Evolutionary conservation across 2,329 filamentous ascomycete genomes (phyloP).

Genomic region (Penicillium thymicola): DNA sequence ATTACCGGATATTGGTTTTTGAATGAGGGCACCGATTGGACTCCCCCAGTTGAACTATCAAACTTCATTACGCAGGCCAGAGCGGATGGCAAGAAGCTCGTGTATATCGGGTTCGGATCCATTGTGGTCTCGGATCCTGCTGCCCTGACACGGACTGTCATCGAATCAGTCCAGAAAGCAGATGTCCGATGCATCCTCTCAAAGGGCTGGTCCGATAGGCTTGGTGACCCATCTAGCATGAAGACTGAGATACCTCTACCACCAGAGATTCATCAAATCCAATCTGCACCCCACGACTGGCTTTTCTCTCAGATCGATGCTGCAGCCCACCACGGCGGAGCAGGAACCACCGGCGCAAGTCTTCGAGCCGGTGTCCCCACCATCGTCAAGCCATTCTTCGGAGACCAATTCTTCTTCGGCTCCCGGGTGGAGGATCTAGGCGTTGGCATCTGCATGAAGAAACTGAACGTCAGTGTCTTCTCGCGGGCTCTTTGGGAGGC

Average conservation of each 20-base stretch:
- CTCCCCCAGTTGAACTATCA: constrained; percentile 69
- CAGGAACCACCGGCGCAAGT: constrained; percentile 91
- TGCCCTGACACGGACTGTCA: constrained; percentile 86
- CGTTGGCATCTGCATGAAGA: constrained; percentile 84
- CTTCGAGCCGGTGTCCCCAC: constrained; percentile 87
- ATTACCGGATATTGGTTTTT: constrained; percentile 99
- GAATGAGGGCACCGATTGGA: constrained; percentile 69
- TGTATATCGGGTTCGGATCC: constrained; percentile 95
- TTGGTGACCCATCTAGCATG: constrained; percentile 56
- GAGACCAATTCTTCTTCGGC: constrained; percentile 96
- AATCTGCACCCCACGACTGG: constrained; percentile 93
- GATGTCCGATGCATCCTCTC: constrained; percentile 93
- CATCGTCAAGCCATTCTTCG: constrained; percentile 95
- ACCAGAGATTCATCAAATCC: constrained; percentile 79
- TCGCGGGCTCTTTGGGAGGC: constrained; percentile 86
- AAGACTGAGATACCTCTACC: constrained; percentile 69
- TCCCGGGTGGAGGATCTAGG: constrained; percentile 86
- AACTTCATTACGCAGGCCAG: constrained; percentile 83
- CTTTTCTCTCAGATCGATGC: constrained; percentile 91
- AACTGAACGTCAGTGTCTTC: constrained; percentile 82
- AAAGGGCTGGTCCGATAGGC: constrained; percentile 93
- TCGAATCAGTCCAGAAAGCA: constrained; percentile 84
- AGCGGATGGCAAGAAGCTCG: constrained; percentile 79
- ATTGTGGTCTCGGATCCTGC: constrained; percentile 89
- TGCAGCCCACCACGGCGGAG: constrained; percentile 89